Conservation (phyloP, 768 basidiomycete species). For the Pholiota conissans region DNA sequence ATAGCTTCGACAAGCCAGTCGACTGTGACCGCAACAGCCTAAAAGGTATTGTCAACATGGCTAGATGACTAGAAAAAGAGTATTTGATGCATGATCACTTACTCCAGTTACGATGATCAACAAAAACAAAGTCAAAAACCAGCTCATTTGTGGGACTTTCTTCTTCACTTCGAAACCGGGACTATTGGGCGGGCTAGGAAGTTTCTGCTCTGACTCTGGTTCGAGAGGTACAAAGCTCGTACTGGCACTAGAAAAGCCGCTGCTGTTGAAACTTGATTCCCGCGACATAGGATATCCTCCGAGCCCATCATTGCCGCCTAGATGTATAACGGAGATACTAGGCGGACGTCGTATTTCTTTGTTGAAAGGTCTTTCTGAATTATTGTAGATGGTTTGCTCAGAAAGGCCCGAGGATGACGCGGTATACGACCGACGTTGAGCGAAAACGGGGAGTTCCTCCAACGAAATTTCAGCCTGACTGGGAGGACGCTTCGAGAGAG, state of each 20-base stretch:
- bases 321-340: constrained; percentile 9
- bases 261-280: constrained; percentile 11
- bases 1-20: constrained; percentile 81
- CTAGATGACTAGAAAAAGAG: background rate
- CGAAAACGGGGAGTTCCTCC: constrained; percentile 7
- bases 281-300: constrained; percentile 17
- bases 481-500: background rate
- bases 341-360: constrained; percentile 9
- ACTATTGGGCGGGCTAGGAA: background rate
- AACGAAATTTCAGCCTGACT: constrained; percentile 7
- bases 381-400: constrained; percentile 19
- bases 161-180: constrained; percentile 8
- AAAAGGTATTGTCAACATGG: background rate
- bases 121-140: constrained; percentile 54
- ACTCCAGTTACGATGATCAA: constrained; percentile 65
- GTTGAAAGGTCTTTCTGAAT: constrained; percentile 2
- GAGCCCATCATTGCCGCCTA: background rate
- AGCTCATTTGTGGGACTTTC: constrained; percentile 57
- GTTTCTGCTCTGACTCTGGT: background rate
- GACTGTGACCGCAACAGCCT: constrained; percentile 59
- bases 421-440: constrained; percentile 17
- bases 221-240: constrained; percentile 1
- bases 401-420: constrained; percentile 14
- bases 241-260: constrained; percentile 9
- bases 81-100: constrained; percentile 31